Conservation (phyloP, 2,329 filamentous ascomycete genomes). For the Sporothrix humicola region DNA sequence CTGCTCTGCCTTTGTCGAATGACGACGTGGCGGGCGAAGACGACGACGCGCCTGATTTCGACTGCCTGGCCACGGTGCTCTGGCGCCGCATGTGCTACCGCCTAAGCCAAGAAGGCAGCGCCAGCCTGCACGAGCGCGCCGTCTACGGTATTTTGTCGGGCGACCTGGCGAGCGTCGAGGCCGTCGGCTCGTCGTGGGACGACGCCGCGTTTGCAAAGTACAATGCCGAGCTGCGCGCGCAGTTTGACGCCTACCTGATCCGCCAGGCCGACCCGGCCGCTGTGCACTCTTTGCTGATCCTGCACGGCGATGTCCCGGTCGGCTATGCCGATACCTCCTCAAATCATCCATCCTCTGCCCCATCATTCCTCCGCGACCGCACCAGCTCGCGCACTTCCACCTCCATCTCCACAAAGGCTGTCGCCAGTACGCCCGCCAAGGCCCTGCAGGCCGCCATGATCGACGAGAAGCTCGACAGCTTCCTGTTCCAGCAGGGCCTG, state of each 20-base stretch:
- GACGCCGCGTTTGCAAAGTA: conserved; percentile 45
- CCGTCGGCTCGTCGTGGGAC: conserved; percentile 58
- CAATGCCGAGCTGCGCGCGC: conserved; percentile 40
- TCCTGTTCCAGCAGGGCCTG: conserved; percentile 65
- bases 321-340: not conserved
- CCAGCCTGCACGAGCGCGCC: conserved; percentile 80
- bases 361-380: conserved; percentile 24
- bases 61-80: conserved; percentile 60
- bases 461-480: conserved; percentile 62
- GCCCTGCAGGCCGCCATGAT: conserved; percentile 78
- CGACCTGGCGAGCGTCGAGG: conserved; percentile 75
- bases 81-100: conserved; percentile 81
- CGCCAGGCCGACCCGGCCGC: conserved; percentile 36
- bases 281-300: conserved; percentile 34
- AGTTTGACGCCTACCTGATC: conserved; percentile 40
- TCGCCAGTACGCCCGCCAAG: conserved; percentile 68
- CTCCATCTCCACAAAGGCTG: conserved; percentile 15
- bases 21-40: conserved; percentile 55
- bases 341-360: not conserved
- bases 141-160: conserved; percentile 91
- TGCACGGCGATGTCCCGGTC: conserved; percentile 37
- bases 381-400: conserved; percentile 25
- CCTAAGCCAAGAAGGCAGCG: conserved; percentile 70
- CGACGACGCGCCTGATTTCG: conserved; percentile 49
- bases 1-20: conserved; percentile 67